Evolutionary conservation across 257 asterid species (phyloP), one percentile per base, ranked within the genome.

Genomic region (Cynanchum wilfordii): DNA sequence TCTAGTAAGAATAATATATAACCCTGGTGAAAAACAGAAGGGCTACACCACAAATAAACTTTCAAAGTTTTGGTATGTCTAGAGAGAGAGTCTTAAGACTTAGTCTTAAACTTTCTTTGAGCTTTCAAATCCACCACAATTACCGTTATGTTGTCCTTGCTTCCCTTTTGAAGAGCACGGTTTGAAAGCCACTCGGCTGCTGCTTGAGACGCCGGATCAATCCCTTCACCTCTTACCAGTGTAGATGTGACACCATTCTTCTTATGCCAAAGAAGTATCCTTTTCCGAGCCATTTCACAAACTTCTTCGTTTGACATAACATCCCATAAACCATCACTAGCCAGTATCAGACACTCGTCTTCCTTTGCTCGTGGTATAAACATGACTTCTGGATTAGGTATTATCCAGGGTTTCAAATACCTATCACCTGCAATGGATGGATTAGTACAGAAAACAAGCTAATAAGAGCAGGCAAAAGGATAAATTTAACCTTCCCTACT

Each of bases 311-410:
- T 93, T 9, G 91, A 75, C 97, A 91, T 86, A 2, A 93, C 98
- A 60, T 91, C 97, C 98, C 98, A 91, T 44, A 93, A 82, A 30
- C 98, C 98, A 70, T 93, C 98, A 64, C 96, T 93, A 7, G 98
- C 98, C 4, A 93, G 87, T 57, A 93, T 80, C 45, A 93, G 92
- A 83, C 96, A 89, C 17, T 89, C 84, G 20, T 93, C 97, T 5
- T 93, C 96, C 81, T 77, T 93, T 1, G 87, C 52, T 69, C 96
- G 86, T 40, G 95, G 91, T 22, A 87, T 83, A 27, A 91, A 87
- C 75, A 67, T 87, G 50, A 93, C 96, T 80, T 93, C 97, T 0
- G 98, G 98, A 67, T 93, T 86, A 3, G 98, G 96, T 72, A 91
- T 91, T 10, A 93, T 88, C 90, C 91, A 89, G 1, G 98, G 98